A percentile compares a stretch with the other conserved stretches of the same genome.
phyloP scores from a whole-genome alignment of 1,284 basidiomycete genomes.

The Naganishia sp. region DNA sequence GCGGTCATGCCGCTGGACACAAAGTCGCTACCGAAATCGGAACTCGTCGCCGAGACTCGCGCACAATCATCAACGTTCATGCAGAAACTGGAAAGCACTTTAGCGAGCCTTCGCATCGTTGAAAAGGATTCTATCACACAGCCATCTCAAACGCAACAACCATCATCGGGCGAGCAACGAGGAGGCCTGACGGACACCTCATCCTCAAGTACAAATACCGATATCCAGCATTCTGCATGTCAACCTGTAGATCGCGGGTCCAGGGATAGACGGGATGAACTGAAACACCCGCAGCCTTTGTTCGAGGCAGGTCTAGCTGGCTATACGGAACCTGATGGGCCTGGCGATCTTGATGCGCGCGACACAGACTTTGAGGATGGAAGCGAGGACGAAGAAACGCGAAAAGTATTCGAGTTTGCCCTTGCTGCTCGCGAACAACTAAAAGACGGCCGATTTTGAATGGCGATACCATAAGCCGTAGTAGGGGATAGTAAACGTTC shows the following conservation, averaged over 20 bases:
- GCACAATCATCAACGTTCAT: conserved; percentile 24
- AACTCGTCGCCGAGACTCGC: conserved; percentile 26
- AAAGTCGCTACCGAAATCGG: conserved; percentile 2
- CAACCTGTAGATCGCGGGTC: too few relatives aligned
- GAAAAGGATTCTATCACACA: neutral
- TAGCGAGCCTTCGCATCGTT: conserved; percentile 18
- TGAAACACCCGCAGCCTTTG: too few relatives aligned
- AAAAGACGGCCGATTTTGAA: conserved; percentile 21
- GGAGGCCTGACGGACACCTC: neutral
- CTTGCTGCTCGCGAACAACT: conserved; percentile 28
- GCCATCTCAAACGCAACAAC: neutral
- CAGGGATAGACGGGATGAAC: too few relatives aligned
- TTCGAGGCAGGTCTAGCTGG: too few relatives aligned
- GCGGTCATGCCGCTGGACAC: neutral
- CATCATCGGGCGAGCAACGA: neutral
- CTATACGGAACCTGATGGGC: too few relatives aligned
- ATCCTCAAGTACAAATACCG: neutral
- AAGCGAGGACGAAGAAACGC: conserved; percentile 29
- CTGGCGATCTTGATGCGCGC: too few relatives aligned
- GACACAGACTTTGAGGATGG: conserved; percentile 9
- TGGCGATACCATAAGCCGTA: neutral
- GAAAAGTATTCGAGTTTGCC: conserved; percentile 26
- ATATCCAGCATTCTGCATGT: too few relatives aligned
- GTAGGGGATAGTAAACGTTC: neutral
- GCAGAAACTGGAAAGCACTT: conserved; percentile 18